A percentile compares a stretch with the other conserved stretches of the same genome.
Conservation (phyloP, 257 asterid genomes). For the Plantago ovata region DNA sequence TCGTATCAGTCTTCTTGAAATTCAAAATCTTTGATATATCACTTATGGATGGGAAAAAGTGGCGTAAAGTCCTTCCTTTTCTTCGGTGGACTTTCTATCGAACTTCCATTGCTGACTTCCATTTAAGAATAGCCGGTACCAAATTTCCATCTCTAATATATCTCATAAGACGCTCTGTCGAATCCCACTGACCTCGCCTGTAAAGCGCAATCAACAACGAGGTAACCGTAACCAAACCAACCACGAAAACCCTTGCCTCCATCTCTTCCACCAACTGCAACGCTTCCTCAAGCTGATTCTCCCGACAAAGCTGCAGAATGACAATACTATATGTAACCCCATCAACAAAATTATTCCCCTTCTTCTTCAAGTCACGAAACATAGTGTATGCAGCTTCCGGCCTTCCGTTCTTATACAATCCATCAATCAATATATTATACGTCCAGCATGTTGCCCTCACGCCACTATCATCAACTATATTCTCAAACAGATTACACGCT, state of each 20-base stretch:
- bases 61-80: slow-evolving; percentile 59
- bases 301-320: slow-evolving; percentile 61
- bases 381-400: slow-evolving; percentile 73
- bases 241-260: slow-evolving; percentile 77
- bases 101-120: slow-evolving; percentile 83
- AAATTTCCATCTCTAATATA: slow-evolving; percentile 65
- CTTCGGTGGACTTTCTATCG: slow-evolving; percentile 56
- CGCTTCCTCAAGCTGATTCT: slow-evolving; percentile 61
- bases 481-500: slow-evolving; percentile 84
- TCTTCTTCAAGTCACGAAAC: slow-evolving; percentile 79
- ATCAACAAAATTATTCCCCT: slow-evolving; percentile 69
- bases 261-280: slow-evolving; percentile 81
- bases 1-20: slow-evolving; percentile 21
- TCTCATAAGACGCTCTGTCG: slow-evolving; percentile 67
- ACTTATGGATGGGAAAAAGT: slow-evolving; percentile 54
- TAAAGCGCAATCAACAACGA: slow-evolving; percentile 61
- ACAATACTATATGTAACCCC: slow-evolving; percentile 78
- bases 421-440: slow-evolving; percentile 81
- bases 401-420: slow-evolving; percentile 78
- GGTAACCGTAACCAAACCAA: slow-evolving; percentile 78
- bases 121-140: slow-evolving; percentile 65
- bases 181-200: slow-evolving; percentile 68
- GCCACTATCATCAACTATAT: slow-evolving; percentile 80
- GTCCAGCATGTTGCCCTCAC: slow-evolving; percentile 86
- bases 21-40: slow-evolving; percentile 53